These are phyloP conservation scores for Fusarium stilboides DNA, from an alignment of 2,329 filamentous ascomycete genomes.

Conservation along the genomic window DNA sequence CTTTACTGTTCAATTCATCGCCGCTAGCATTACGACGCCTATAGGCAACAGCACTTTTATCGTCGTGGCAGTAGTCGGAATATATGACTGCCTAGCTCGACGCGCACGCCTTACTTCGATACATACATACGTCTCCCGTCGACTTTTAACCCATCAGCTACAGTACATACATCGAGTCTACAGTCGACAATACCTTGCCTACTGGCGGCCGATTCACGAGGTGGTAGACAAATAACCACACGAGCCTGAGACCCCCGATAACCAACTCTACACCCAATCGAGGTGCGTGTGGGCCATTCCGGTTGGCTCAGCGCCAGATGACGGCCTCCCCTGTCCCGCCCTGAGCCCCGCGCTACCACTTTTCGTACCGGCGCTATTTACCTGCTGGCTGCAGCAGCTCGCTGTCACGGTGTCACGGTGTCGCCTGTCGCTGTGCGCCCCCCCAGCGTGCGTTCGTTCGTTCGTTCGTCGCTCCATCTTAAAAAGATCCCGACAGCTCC, in stretches of 20 bases:
- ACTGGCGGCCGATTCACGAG: constrained; percentile 35
- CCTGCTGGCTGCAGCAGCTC: constrained; percentile 40
- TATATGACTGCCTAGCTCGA: constrained; percentile 24
- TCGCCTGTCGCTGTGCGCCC: constrained; percentile 47
- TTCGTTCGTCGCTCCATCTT: constrained; percentile 42
- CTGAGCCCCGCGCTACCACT: constrained; percentile 52
- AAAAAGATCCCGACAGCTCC: constrained; percentile 50
- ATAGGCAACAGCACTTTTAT: constrained; percentile 43
- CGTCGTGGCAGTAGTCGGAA: neutral
- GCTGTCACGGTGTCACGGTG: constrained; percentile 47
- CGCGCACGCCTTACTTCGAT: constrained; percentile 9
- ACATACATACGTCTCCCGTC: constrained; percentile 7
- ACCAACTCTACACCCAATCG: constrained; percentile 40
- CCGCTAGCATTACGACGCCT: constrained; percentile 28
- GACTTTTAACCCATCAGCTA: constrained; percentile 16
- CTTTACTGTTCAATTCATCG: constrained; percentile 16
- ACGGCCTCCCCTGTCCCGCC: constrained; percentile 50
- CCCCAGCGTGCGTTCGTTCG: constrained; percentile 31
- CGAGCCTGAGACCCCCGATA: constrained; percentile 30
- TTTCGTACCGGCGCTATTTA: constrained; percentile 45
- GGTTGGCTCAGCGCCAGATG: constrained; percentile 53
- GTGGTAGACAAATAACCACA: constrained; percentile 31
- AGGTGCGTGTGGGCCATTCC: constrained; percentile 48
- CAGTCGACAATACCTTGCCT: constrained; percentile 22
- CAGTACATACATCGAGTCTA: neutral